A percentile compares a stretch with the other conserved stretches of the same genome.
These are phyloP conservation scores for Penicillium concentricum DNA, from an alignment of 2,329 filamentous ascomycete genomes.

Conservation along the genomic window DNA sequence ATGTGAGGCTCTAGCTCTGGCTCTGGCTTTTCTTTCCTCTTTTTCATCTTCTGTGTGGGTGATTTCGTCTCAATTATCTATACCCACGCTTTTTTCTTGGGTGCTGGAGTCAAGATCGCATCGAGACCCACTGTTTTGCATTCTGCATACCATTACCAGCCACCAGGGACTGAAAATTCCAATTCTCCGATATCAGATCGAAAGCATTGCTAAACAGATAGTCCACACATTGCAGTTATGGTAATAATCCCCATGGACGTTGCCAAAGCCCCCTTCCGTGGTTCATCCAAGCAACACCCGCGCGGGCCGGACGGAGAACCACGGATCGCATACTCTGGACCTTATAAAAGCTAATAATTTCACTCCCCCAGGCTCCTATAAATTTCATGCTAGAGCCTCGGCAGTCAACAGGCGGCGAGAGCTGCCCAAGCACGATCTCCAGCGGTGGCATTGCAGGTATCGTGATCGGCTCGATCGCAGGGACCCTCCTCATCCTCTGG, in stretches of 20 bases:
- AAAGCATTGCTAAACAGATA: background rate
- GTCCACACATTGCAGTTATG: background rate
- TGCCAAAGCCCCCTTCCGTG: background rate
- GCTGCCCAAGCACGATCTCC: conserved; percentile 33
- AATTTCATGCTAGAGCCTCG: conserved; percentile 20
- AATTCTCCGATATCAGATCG: conserved; percentile 1
- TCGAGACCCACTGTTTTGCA: conserved; percentile 8
- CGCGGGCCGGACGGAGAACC: conserved; percentile 8
- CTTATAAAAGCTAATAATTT: background rate
- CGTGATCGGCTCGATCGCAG: conserved; percentile 41
- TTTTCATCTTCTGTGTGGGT: background rate
- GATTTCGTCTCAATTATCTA: background rate
- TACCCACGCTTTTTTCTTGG: background rate
- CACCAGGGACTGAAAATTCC: background rate
- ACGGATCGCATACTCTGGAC: conserved; percentile 6
- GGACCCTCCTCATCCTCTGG: conserved; percentile 38
- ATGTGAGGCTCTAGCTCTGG: background rate
- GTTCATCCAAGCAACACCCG: background rate
- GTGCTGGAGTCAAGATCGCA: background rate
- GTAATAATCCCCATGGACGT: background rate
- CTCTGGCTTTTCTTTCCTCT: background rate
- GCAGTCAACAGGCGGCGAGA: conserved; percentile 15
- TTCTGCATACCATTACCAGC: conserved; percentile 2
- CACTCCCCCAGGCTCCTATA: conserved; percentile 19
- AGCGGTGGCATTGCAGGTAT: conserved; percentile 42